phyloP scores from a whole-genome alignment of 441 rosid species.

The Brassica balearica region DNA sequence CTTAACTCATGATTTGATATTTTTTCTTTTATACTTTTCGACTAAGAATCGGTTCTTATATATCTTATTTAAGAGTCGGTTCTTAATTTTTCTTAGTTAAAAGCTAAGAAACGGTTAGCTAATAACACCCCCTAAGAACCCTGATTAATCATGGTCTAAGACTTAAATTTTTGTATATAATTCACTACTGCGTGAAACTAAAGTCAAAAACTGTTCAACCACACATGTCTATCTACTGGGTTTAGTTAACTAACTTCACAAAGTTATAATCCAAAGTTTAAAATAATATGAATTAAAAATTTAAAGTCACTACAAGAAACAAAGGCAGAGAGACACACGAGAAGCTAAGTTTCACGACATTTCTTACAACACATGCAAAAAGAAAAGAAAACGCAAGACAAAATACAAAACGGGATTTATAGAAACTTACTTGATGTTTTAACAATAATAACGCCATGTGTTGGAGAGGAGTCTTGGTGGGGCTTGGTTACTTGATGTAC shows the following conservation, averaged over 20 bases:
- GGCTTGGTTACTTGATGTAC: constrained; percentile 63
- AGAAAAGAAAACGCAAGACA: constrained; percentile 31
- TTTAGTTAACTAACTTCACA: constrained; percentile 42
- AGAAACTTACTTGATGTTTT: constrained; percentile 13
- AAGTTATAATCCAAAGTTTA: constrained; percentile 8
- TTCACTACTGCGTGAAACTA: constrained; percentile 28
- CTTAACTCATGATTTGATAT: too few species aligned
- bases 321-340: constrained; percentile 16
- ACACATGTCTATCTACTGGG: constrained; percentile 26
- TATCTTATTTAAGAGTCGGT: too few species aligned
- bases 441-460: constrained; percentile 24
- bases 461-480: neutral
- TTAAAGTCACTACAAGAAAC: constrained; percentile 28
- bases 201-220: constrained; percentile 45
- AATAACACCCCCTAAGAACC: too few species aligned
- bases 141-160: too few species aligned
- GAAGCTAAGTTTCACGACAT: constrained; percentile 26
- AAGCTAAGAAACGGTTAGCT: too few species aligned
- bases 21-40: too few species aligned
- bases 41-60: too few species aligned
- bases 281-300: constrained; percentile 14
- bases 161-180: neutral
- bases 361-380: constrained; percentile 48
- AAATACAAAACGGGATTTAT: constrained; percentile 31
- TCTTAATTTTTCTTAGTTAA: too few species aligned